A percentile compares a stretch with the other conserved stretches of the same genome.
Conservation (phyloP, 352 stramenopile species). For the Globisporangium orthogonon region DNA sequence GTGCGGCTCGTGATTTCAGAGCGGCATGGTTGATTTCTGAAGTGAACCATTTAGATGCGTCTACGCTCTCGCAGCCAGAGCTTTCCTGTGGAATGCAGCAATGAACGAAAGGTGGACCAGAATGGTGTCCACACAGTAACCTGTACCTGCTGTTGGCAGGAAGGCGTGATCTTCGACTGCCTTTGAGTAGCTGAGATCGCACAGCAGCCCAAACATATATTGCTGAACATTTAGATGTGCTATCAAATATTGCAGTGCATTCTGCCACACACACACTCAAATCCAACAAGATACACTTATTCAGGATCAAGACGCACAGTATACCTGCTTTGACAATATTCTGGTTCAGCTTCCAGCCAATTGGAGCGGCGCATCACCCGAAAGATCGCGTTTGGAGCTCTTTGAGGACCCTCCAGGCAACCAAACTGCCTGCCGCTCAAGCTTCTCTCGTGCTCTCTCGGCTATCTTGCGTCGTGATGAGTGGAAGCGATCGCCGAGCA, state of each 20-base stretch:
- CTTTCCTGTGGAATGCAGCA: no score
- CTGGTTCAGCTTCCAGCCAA: background rate
- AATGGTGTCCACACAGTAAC: no score
- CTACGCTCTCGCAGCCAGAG: no score
- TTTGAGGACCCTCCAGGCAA: background rate
- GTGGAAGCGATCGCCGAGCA: background rate
- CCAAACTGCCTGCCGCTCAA: background rate
- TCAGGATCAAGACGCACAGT: background rate
- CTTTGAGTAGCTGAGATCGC: no score
- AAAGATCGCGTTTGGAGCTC: background rate
- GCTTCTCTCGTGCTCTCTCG: background rate
- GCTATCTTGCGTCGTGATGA: background rate
- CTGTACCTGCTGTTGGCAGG: no score
- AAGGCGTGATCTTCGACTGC: no score
- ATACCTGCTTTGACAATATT: background rate
- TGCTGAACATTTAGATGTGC: no score
- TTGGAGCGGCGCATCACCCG: background rate
- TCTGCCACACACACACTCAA: background rate
- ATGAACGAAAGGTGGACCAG: no score
- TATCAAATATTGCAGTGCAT: background rate
- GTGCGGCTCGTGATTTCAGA: no score
- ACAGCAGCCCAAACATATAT: no score
- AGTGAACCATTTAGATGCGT: no score
- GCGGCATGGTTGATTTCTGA: no score
- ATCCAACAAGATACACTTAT: background rate